Base-by-base conservation (phyloP, 805 yeast species). In the Barnettozyma wickerhamii region DNA sequence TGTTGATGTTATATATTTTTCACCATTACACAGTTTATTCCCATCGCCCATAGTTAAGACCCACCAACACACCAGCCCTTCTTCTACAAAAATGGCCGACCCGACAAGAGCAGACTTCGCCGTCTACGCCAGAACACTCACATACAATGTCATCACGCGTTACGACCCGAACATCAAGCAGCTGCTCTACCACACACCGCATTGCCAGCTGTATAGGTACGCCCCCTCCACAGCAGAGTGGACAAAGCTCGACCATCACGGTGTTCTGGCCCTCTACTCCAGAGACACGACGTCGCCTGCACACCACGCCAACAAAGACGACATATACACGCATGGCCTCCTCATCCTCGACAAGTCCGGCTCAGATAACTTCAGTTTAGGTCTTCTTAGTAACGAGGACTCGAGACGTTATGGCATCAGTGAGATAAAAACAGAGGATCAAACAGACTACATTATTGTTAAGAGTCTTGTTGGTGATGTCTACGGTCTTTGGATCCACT, bases 401-500 rank as follows among this genome's bases (percentile, higher is more conserved):
- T 68, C 74, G 24, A 58, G 64, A 13, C 40, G 48, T 23, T 54
- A 60, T 35, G 65, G 65, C 1, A 45, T 66, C 35, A 64, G 63
- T 37, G 74, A 71, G 41, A 74, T 83, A 74, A 77, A 79, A 35
- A 78, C 80, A 28, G 91, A 84, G 49, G 71, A 77, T 44, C 77
- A 79, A 47, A 86, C 79, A 42, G 83, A 81, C 42, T 68, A 84
- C 55, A 75, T 85, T 30, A 84, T 85, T 40, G 74, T 85, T 17
- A 79, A 79, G 56, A 81, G 79, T 52, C 64, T 81, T 37, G 64
- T 74, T 37, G 88, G 84, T 18, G 85, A 81, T 33, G 81, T 84
- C 10, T 84, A 72, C 58, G 95, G 95, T 1, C 64, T 85, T 35
- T 85, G 93, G 93, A 71, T 84, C 17, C 85, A 81, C 55, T 78